phyloP scores from a whole-genome alignment of 2,329 filamentous ascomycete species.

The Xylaria sp. region DNA sequence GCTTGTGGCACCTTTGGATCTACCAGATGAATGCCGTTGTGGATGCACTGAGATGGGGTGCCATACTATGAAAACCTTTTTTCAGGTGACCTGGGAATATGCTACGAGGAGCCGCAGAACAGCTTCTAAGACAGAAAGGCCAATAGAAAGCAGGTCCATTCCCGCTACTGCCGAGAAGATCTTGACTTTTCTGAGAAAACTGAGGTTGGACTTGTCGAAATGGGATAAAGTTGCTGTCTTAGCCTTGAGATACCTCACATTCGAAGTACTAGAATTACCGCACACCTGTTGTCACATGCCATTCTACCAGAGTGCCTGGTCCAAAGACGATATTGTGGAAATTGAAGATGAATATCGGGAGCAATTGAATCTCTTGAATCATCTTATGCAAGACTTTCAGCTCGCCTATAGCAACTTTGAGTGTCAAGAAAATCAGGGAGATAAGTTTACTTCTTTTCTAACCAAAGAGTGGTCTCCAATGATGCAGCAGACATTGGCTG shows the following conservation, averaged over 20 bases:
- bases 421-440: not conserved
- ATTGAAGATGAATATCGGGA: constrained; percentile 1
- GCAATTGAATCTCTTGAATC: not conserved
- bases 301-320: not conserved
- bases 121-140: not conserved
- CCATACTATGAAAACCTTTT: not conserved
- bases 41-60: not conserved
- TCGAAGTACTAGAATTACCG: not conserved
- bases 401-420: not conserved
- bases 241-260: constrained; percentile 4
- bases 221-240: not conserved
- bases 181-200: not conserved
- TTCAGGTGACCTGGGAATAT: not conserved
- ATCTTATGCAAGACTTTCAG: not conserved
- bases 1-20: not conserved
- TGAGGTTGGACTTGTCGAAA: not conserved
- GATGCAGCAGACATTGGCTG: not conserved
- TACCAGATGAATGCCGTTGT: not conserved
- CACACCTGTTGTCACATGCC: not conserved
- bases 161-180: not conserved
- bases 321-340: not conserved
- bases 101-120: not conserved
- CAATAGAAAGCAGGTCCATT: not conserved
- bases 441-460: not conserved
- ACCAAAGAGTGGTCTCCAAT: not conserved